A percentile compares a stretch with the other conserved stretches of the same genome.
phyloP scores from a whole-genome alignment of 805 yeast species.

The Yarrowia sp. region DNA sequence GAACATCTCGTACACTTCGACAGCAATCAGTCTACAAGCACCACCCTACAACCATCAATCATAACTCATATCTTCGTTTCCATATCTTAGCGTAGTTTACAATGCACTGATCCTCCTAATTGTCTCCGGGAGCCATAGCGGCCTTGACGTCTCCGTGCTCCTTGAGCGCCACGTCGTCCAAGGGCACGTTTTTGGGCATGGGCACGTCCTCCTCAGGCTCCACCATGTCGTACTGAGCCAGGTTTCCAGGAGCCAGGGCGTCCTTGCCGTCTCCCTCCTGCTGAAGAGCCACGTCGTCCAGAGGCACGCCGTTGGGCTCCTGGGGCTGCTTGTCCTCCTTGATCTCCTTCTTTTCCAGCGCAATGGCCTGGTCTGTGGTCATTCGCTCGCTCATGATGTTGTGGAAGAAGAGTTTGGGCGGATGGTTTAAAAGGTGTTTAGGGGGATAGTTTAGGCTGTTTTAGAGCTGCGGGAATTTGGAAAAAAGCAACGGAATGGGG shows the following conservation, averaged over 20 bases:
- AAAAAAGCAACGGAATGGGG: background rate
- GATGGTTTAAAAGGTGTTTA: background rate
- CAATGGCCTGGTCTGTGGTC: background rate
- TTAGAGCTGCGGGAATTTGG: background rate
- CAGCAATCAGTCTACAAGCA: too few species aligned
- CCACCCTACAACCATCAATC: background rate
- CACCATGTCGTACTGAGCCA: background rate
- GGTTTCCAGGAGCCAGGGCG: background rate
- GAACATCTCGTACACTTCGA: too few species aligned
- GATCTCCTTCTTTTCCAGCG: conserved; percentile 5
- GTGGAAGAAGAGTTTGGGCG: background rate
- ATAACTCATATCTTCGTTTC: background rate
- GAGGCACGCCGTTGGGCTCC: background rate
- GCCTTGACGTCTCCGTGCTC: conserved; percentile 10
- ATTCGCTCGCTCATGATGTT: background rate
- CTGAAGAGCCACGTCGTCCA: background rate
- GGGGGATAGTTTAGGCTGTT: background rate
- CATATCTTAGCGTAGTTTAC: background rate
- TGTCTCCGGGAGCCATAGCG: conserved; percentile 21
- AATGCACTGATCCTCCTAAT: background rate
- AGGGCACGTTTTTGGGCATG: conserved; percentile 11
- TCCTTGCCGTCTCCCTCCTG: background rate
- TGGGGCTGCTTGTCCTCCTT: background rate
- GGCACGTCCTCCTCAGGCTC: conserved; percentile 21
- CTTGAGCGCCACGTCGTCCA: conserved; percentile 6